Base-by-base conservation (phyloP, 768 basidiomycete species). In the Podaxis pistillaris region DNA sequence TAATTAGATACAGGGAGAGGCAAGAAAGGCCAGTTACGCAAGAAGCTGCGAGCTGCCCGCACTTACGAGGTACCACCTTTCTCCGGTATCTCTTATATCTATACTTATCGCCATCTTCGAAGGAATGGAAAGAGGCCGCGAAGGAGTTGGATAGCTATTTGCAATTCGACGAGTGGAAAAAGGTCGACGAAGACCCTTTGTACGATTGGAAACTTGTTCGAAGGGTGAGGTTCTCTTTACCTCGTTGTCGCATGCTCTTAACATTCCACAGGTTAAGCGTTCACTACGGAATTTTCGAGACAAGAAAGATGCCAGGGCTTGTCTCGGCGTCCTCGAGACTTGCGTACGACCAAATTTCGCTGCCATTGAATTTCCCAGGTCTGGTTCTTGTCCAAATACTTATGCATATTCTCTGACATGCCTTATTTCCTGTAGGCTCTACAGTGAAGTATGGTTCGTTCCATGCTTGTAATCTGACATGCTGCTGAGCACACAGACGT, bases 291-390 rank as follows among this genome's bases (percentile, higher is more conserved):
- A 78, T 24, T 73, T 94, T 30, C 79, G 96, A 66, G 85, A 87
- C 65, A 87, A 83, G 67, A 86, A 88, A 37, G 96, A 99, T 71
- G 89, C 86, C 2, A 86, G 91, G 63, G 94, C 92, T 0, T 83
- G 96, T 53, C 83, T 96, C 49, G 95, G 93, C 3, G 91, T 98
- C 0, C 76, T 99, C 38, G 94, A 96, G 68, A 93, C 93, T 0
- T 97, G 93, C 67, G 83, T 98, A 49, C 82, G 95, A 58, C 84
- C 87, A 24, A 98, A 97, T 72, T 99, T 98, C 76, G 97, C 92
- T 13, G 97, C 93, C 0, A 87, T 93, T 3, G 96, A 97, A 75
- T 92, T 91, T 38, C 75, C 89, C 9, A 87, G 90, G 90, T 87
- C 63, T 33, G 61, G 30, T 62, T 46, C 38, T 37, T 24, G 24